These are phyloP conservation scores for Fusarium austroafricanum DNA, from an alignment of 2,329 filamentous ascomycete species.

Conservation along the genomic window DNA sequence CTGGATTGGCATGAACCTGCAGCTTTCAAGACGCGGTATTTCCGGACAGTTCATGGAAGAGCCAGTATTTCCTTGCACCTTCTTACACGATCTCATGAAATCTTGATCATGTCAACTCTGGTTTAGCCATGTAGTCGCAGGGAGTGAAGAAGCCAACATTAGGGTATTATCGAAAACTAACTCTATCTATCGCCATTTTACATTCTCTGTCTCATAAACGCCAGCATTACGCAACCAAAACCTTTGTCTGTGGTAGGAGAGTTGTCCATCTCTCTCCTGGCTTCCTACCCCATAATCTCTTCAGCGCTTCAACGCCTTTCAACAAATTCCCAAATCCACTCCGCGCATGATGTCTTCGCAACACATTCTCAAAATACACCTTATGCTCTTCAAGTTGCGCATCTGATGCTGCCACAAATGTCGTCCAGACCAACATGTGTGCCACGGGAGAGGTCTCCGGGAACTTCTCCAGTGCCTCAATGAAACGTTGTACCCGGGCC, in stretches of 20 bases:
- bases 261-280: conserved; percentile 44
- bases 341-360: conserved; percentile 33
- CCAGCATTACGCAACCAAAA: conserved; percentile 45
- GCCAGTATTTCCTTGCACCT: no score
- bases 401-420: conserved; percentile 44
- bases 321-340: conserved; percentile 44
- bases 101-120: no score
- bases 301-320: conserved; percentile 39
- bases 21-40: no score
- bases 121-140: no score
- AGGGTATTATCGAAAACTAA: conserved; percentile 19
- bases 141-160: neutral
- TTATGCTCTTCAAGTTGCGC: conserved; percentile 44
- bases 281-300: conserved; percentile 40
- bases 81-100: no score
- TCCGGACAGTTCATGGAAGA: no score
- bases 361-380: conserved; percentile 34
- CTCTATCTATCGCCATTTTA: neutral
- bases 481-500: conserved; percentile 42
- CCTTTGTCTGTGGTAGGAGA: conserved; percentile 38
- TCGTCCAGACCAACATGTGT: conserved; percentile 46
- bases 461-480: conserved; percentile 37
- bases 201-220: neutral
- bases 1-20: no score
- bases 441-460: conserved; percentile 35